Evolutionary conservation across 2,329 filamentous ascomycete species (phyloP), one percentile per base, ranked within the genome.

Genomic region (Tolypocladium tropicale): DNA sequence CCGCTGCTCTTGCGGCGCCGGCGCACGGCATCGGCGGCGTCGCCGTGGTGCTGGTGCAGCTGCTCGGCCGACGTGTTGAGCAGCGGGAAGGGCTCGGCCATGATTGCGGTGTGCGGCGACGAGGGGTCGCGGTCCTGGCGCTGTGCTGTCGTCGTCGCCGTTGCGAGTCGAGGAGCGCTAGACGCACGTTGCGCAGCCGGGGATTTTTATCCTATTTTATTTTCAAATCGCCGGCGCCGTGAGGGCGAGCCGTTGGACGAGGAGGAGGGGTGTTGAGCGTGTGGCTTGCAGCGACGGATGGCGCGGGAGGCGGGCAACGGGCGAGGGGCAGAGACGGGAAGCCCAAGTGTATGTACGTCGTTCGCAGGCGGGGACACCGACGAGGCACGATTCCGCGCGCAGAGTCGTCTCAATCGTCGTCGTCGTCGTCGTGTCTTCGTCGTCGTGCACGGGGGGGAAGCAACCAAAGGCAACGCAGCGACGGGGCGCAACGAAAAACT

Each of bases 1-100:
- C 73, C 76, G 68, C 79, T 82, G 58, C 79, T 81, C 73, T 82
- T 82, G 60, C 80, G 76, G 61, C 78, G 74, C 56, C 78, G 75
- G 61, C 77, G 76, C 50, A 72, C 65, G 52, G 65, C 64, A 57
- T 67, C 70, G 61, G 64, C 67, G 57, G 72, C 68, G 57, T 70
- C 65, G 49, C n/a, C n/a, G n/a, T n/a, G n/a, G n/a, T 72, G 71
- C 49, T 72, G 71, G 64, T 74, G 73, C 61, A 77, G 67, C 63
- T 79, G 76, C 60, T 81, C 76, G 59, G 74, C 74, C 53, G 77
- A 72, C 53, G 75, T 74, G 67, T 75, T 79, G 61, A 83, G 74
- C 41, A 77, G 70, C 55, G 80, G 80, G 59, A 83, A 83, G 23
- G 80, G 80, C 67, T 83, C 80, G 43, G 76, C 68, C 76, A 79